Percentiles rank a stretch among this genome's conserved stretches.
Evolutionary conservation across 2,329 filamentous ascomycete genomes (phyloP).

Genomic region (Dactylellina cionopaga): DNA sequence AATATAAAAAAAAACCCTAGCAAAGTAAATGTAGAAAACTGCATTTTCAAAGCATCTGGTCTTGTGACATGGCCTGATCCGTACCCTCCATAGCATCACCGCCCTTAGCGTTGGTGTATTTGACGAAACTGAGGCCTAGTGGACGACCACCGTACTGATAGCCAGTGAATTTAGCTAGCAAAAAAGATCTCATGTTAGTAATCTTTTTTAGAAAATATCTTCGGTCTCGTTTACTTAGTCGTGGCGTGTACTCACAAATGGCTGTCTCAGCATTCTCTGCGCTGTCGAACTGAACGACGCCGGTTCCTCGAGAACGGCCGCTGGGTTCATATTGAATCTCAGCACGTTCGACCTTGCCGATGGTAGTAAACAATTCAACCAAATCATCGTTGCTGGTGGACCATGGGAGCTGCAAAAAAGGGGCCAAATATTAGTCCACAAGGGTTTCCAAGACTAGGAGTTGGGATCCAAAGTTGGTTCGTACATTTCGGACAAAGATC

Average conservation of each 20-base stretch:
- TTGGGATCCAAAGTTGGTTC: no score
- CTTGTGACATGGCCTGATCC: conserved; percentile 84
- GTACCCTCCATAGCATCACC: conserved; percentile 84
- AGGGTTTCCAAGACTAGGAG: no score
- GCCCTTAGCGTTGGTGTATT: conserved; percentile 79
- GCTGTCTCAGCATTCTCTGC: conserved; percentile 87
- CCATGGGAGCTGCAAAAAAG: conserved; percentile 80
- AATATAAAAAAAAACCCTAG: conserved; percentile 17
- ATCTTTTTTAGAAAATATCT: background rate
- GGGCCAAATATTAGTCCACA: conserved; percentile 56
- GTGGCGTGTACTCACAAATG: conserved; percentile 69
- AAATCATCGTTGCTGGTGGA: conserved; percentile 98
- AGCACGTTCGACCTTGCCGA: conserved; percentile 97
- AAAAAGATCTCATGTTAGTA: conserved; percentile 56
- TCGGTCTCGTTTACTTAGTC: background rate
- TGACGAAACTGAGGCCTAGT: conserved; percentile 90
- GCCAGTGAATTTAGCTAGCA: conserved; percentile 88
- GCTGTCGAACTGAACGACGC: conserved; percentile 92
- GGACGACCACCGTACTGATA: conserved; percentile 97
- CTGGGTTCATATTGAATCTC: conserved; percentile 99
- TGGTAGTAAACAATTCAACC: conserved; percentile 94
- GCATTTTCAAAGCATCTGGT: conserved; percentile 95
- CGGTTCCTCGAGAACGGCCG: conserved; percentile 90
- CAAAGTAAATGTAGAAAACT: no score
- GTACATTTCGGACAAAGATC: conserved; percentile 97